Evolutionary conservation across 2,329 filamentous ascomycete genomes (phyloP), one percentile per base, ranked within the genome.

Genomic region (Mariannaea sp.): DNA sequence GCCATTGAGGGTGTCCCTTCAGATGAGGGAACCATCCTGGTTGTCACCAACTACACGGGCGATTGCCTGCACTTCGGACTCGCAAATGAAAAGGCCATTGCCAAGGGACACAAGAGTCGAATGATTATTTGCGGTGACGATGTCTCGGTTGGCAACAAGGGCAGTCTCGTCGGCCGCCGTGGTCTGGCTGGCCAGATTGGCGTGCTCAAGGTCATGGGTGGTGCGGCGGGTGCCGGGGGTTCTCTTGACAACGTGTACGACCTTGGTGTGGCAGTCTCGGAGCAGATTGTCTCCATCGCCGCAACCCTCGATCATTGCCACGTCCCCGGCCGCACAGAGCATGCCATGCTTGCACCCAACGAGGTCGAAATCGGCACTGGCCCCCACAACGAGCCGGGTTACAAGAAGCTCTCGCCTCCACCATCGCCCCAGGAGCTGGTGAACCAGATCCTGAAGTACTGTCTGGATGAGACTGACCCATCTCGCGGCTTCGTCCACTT

Each of bases 1-100:
- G 86, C 84, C 44, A 82, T 89, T 14, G 77, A 84, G 60, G 77
- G 83, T 43, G 81, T 88, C 1, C 80, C 84, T 29, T 80, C 79
- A 2, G 47, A 59, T 13, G 53, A 60, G 53, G 88, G 88, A 6
- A 85, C 89, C 1, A 71, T 90, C 27, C 80, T 90, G 7, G 80
- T 90, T 16, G 85, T 89, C 7, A 90, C 89, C 80, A 91, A 91
- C 66, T 89, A 89, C 65, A 89, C 86, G 1, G 84, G 84, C 10
- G 84, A 86, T 68, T 81, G 89, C 42, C 74, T 91, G 53, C 89
- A 90, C 39, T 61, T 61, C 29, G 59, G 59, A 0, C 53, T 61
- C 4, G 59, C 59, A 3, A 79, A 79, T 44, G 82, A 83, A 59
- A 83, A 79, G 68, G 83, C 79, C 30, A 77, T 77, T 41, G 80